Percentiles rank a stretch among this genome's conserved stretches.
These are phyloP conservation scores for Pseudisothecium myosuroides DNA, from an alignment of 225 moss, liverwort and hornwort species.

Conservation along the genomic window DNA sequence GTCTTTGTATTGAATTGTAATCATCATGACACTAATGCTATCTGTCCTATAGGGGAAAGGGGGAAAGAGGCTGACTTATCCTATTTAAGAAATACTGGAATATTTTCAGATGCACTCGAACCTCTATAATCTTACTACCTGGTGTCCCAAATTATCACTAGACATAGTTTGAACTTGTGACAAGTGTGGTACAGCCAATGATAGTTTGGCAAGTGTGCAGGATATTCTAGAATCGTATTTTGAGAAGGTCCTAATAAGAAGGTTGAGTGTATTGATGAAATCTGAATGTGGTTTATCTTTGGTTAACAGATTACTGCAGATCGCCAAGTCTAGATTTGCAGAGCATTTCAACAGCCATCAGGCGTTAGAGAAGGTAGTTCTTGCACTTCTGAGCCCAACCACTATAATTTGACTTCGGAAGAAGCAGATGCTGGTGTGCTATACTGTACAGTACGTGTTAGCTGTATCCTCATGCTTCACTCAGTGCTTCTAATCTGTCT, in stretches of 20 bases:
- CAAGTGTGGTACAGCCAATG: not conserved
- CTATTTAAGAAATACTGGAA: not conserved
- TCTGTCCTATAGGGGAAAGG: not conserved
- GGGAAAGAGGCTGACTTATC: not conserved
- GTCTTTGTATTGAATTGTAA: not conserved
- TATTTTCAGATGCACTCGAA: not conserved
- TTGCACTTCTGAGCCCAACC: not conserved
- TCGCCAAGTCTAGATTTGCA: slow-evolving; percentile 51
- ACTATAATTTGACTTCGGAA: not conserved
- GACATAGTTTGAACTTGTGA: not conserved
- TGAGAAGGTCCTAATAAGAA: not conserved
- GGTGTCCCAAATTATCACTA: not conserved
- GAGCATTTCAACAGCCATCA: slow-evolving; percentile 10
- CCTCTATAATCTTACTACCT: not conserved
- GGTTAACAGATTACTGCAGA: slow-evolving; percentile 55
- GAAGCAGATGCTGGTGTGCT: not conserved
- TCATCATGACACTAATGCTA: not conserved
- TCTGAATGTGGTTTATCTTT: not conserved
- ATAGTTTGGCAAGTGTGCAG: not conserved
- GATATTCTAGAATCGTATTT: not conserved
- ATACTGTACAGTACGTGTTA: not conserved
- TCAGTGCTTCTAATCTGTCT: not conserved
- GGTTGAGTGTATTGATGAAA: not conserved
- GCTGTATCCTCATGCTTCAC: not conserved
- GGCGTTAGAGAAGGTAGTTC: slow-evolving; percentile 44